Evolutionary conservation across 306 rosid species (phyloP), one percentile per base, ranked within the genome.

Genomic region (Vigna radiata): DNA sequence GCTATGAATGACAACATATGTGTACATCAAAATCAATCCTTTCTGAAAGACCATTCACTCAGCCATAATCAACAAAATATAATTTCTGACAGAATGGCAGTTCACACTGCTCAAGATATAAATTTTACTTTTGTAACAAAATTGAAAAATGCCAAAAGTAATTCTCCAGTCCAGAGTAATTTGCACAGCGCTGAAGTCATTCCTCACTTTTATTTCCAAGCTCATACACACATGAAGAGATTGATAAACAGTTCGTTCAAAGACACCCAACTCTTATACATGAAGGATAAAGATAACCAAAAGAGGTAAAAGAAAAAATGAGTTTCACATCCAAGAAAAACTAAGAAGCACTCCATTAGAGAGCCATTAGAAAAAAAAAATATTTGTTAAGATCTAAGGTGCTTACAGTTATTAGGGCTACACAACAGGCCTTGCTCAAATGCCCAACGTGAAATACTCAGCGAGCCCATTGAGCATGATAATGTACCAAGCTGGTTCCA

Each of bases 391-490:
- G 31, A 55, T 19, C 31, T 33, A 33, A 54, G 72, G 80, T 82
- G 74, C 94, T 89, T 85, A 95, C 98, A 95, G 86, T 95, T 95
- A 83, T 90, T 95, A 67, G 98, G 98, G 88, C 98, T 95, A 77
- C 98, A 95, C 59, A 80, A 67, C 67, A 95, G 96, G 80, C 98
- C 98, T 84, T 95, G 97, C 88, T 95, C 98, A 81, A 92, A 95
- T 80, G 97, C 98, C 98, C 98, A 95, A 70, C 98, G 98, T 59
- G 98, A 92, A 75, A 92, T 88, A 83, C 96, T 92, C 73, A 92
- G 82, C 41, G 81, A 75, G 17, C 97, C 96, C 97, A 90, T 95
- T 25, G 93, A 92, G 87, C 97, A 92, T 33, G 98, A 92, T 75
- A 95, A 85, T 41, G 97, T 92, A 79, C 97, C 98, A 64, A 95